Conservation (phyloP, 1,284 basidiomycete species). For the Marasmius fiardii region DNA sequence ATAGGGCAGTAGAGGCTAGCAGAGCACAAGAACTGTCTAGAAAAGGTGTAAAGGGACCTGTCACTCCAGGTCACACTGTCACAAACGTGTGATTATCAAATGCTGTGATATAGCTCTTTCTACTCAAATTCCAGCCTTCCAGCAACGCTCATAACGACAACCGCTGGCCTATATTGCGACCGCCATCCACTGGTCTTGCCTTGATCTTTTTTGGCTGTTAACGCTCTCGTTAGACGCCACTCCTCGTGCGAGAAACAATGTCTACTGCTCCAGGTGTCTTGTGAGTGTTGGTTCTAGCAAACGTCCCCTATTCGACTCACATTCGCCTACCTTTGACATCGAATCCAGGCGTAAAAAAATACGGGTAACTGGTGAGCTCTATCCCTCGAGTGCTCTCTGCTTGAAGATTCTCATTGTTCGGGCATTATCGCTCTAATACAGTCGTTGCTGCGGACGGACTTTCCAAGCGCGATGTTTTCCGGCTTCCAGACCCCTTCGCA, state of each 20-base stretch:
- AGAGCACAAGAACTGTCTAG: no score
- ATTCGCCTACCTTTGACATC: conserved; percentile 11
- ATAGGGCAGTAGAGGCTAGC: no score
- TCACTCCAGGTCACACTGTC: no score
- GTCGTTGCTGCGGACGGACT: conserved; percentile 89
- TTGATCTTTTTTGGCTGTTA: neutral
- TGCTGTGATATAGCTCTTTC: no score
- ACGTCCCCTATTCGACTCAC: conserved; percentile 12
- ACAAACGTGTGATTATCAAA: no score
- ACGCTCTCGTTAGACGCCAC: neutral
- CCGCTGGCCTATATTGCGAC: neutral
- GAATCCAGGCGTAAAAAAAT: conserved; percentile 51
- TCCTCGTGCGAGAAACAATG: neutral
- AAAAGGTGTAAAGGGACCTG: no score
- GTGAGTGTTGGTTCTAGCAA: conserved; percentile 23
- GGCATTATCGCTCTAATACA: conserved; percentile 25
- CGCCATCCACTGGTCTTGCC: neutral
- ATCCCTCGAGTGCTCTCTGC: neutral
- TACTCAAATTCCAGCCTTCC: no score
- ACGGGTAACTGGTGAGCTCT: conserved; percentile 49
- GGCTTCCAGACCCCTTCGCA: conserved; percentile 91
- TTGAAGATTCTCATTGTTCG: neutral
- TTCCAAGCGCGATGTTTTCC: conserved; percentile 88
- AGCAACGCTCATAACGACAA: no score
- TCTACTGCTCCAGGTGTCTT: conserved; percentile 26